phyloP scores from a whole-genome alignment of 257 asterid genomes.

The Cordia subcordata region DNA sequence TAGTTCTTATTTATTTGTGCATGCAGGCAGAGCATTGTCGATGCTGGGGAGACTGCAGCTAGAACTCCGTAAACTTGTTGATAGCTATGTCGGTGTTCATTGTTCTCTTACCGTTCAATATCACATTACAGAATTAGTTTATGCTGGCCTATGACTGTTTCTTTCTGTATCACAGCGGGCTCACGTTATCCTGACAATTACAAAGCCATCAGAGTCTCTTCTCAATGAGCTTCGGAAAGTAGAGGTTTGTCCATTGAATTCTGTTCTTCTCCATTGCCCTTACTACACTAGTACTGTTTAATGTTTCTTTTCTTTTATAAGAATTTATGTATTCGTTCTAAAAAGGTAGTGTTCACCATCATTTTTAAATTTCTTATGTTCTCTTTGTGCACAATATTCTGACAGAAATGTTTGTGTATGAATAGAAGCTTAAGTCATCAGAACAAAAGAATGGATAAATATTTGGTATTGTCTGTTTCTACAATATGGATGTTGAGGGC shows the following conservation, averaged over 20 bases:
- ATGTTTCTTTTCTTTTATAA: too few species aligned
- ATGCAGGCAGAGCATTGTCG: constrained; percentile 70
- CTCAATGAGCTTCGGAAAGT: constrained; percentile 94
- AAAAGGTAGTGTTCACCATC: too few species aligned
- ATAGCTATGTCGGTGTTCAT: constrained; percentile 57
- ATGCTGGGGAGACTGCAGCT: constrained; percentile 76
- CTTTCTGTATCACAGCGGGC: constrained; percentile 61
- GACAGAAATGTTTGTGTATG: too few species aligned
- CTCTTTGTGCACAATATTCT: too few species aligned
- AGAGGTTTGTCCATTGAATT: constrained; percentile 53
- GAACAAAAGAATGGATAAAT: too few species aligned
- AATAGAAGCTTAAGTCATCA: too few species aligned
- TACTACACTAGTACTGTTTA: not conserved
- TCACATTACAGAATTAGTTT: not conserved
- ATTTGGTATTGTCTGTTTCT: too few species aligned
- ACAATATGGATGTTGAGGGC: too few species aligned
- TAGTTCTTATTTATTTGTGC: constrained; percentile 9
- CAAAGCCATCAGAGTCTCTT: constrained; percentile 95
- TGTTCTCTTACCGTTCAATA: not conserved
- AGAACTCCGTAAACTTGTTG: constrained; percentile 86
- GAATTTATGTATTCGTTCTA: too few species aligned
- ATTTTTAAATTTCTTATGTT: too few species aligned
- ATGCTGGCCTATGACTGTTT: constrained; percentile 28
- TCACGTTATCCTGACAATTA: constrained; percentile 72
- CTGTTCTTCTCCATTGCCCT: constrained; percentile 9